A percentile compares a stretch with the other conserved stretches of the same genome.
Evolutionary conservation across 345 rosid species (phyloP).

Genomic region (Triadica sebifera): DNA sequence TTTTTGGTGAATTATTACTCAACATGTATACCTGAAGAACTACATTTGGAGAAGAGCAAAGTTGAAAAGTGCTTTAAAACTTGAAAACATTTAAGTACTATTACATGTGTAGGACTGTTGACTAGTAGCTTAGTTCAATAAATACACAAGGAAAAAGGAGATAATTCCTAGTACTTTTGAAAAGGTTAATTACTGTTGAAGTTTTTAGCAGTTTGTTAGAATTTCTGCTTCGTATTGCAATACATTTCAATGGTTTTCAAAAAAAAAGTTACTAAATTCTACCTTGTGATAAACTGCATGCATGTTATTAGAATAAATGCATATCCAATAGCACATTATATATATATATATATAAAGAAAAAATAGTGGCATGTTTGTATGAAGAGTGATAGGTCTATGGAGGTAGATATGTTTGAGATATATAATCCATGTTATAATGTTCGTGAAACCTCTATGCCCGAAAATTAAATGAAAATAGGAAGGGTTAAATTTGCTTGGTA

Average conservation of each 20-base stretch:
- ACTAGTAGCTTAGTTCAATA: neutral
- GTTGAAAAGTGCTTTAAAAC: neutral
- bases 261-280: neutral
- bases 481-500: too few species aligned
- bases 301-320: too few species aligned
- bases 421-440: too few species aligned
- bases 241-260: neutral
- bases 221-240: neutral
- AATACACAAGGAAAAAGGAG: neutral
- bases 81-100: neutral
- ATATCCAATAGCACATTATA: too few species aligned
- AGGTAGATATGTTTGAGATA: too few species aligned
- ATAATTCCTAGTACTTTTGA: neutral
- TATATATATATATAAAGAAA: too few species aligned
- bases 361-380: too few species aligned
- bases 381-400: too few species aligned
- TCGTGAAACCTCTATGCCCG: too few species aligned
- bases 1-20: neutral
- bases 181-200: neutral
- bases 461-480: too few species aligned
- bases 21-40: neutral
- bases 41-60: neutral
- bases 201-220: too few species aligned
- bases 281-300: too few species aligned
- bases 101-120: neutral